These are phyloP conservation scores for Mycena amicta DNA, from an alignment of 768 basidiomycete genomes.

Conservation along the genomic window DNA sequence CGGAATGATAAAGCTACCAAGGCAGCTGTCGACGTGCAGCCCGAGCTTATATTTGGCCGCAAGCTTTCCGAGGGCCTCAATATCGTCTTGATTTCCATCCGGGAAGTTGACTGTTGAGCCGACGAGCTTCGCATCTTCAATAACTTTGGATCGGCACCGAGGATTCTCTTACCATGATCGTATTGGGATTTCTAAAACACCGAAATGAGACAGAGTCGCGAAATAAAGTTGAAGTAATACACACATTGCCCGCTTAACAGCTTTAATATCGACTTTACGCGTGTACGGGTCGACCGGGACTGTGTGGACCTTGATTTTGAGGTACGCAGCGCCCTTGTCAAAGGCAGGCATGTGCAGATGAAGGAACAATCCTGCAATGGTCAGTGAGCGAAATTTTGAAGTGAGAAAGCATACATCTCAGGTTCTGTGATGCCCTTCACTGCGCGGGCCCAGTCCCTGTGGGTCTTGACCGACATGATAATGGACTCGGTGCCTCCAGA, in stretches of 20 bases:
- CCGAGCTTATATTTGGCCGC: constrained; percentile 78
- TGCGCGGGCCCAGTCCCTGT: constrained; percentile 87
- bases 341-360: constrained; percentile 93
- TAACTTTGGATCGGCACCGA: not conserved
- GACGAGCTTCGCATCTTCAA: constrained; percentile 56
- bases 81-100: constrained; percentile 86
- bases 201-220: constrained; percentile 7
- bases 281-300: constrained; percentile 81
- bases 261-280: constrained; percentile 75
- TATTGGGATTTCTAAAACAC: constrained; percentile 72
- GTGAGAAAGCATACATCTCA: constrained; percentile 70
- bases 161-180: constrained; percentile 67
- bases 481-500: constrained; percentile 97
- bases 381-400: not conserved
- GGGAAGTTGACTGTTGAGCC: constrained; percentile 88
- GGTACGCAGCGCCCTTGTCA: constrained; percentile 87
- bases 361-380: constrained; percentile 69
- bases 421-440: constrained; percentile 89
- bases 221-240: constrained; percentile 31
- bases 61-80: constrained; percentile 73
- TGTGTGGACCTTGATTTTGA: constrained; percentile 86
- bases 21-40: constrained; percentile 92
- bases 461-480: constrained; percentile 92
- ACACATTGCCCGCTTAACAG: constrained; percentile 85
- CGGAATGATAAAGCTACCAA: constrained; percentile 92